Conservation (phyloP, 2,329 filamentous ascomycete genomes). For the Knufia petricola region DNA sequence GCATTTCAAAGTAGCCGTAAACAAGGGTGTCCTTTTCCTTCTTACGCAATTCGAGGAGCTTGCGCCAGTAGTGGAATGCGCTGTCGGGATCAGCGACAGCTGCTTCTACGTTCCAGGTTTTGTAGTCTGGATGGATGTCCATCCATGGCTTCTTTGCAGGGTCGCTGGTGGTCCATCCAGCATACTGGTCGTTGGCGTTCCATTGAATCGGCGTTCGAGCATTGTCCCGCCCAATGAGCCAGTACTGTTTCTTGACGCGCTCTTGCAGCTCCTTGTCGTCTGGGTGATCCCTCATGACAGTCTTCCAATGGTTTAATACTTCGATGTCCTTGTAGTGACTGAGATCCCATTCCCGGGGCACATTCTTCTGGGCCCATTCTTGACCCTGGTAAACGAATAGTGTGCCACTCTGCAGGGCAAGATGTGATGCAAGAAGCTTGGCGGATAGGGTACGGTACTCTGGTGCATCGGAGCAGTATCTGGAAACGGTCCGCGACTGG, state of each 20-base stretch:
- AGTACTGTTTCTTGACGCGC: constrained; percentile 8
- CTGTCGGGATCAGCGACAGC: constrained; percentile 39
- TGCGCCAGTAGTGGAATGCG: constrained; percentile 54
- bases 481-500: constrained; percentile 46
- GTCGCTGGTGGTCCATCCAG: constrained; percentile 47
- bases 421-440: constrained; percentile 47
- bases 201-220: constrained; percentile 61
- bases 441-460: constrained; percentile 37
- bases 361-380: constrained; percentile 52
- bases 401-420: constrained; percentile 42
- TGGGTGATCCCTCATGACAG: constrained; percentile 7
- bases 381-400: constrained; percentile 53
- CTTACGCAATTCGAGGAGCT: constrained; percentile 46
- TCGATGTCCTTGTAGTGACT: constrained; percentile 36
- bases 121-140: constrained; percentile 47
- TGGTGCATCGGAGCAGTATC: constrained; percentile 40
- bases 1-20: constrained; percentile 20
- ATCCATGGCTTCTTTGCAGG: constrained; percentile 44
- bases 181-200: constrained; percentile 41
- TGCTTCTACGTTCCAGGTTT: constrained; percentile 46
- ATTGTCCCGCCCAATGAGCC: constrained; percentile 40
- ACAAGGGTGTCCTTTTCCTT: constrained; percentile 48
- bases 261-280: constrained; percentile 10
- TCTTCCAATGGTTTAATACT: constrained; percentile 40
- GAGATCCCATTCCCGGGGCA: constrained; percentile 41